These are phyloP conservation scores for Yamadazyma scolyti DNA, from an alignment of 805 yeast species.

Conservation along the genomic window DNA sequence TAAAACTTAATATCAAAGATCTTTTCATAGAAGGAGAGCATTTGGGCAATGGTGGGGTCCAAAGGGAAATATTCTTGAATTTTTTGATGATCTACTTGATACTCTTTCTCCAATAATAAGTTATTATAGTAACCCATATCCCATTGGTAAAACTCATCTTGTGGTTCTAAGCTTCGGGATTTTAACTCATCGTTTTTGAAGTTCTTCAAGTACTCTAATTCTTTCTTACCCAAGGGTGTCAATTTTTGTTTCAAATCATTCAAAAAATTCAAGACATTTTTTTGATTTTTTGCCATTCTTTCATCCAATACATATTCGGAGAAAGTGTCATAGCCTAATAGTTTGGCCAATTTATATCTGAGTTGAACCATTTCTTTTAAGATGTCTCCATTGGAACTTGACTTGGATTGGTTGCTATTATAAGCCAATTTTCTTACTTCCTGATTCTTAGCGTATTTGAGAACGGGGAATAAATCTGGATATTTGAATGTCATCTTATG, in stretches of 20 bases:
- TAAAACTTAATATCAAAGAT: conserved; percentile 68
- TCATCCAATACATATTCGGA: conserved; percentile 71
- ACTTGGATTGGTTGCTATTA: conserved; percentile 65
- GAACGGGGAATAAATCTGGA: conserved; percentile 76
- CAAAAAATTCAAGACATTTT: conserved; percentile 58
- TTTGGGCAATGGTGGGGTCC: conserved; percentile 59
- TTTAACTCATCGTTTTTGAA: conserved; percentile 54
- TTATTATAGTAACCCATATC: conserved; percentile 69
- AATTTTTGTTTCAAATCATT: conserved; percentile 58
- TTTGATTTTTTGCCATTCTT: conserved; percentile 73
- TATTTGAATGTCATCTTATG: conserved; percentile 73
- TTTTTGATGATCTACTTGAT: conserved; percentile 66
- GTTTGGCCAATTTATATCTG: conserved; percentile 58
- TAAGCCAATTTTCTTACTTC: conserved; percentile 66
- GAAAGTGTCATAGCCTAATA: conserved; percentile 64
- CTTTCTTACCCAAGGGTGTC: conserved; percentile 55
- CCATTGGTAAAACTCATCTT: conserved; percentile 56
- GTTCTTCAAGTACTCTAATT: conserved; percentile 42
- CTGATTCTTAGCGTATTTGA: conserved; percentile 63
- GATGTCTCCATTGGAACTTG: conserved; percentile 59
- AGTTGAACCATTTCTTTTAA: conserved; percentile 57
- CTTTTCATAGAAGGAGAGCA: conserved; percentile 68
- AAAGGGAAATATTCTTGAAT: conserved; percentile 79
- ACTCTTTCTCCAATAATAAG: conserved; percentile 60
- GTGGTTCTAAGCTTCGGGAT: conserved; percentile 39